Base-by-base conservation (phyloP, 768 basidiomycete genomes). In the Cyclocybe cylindracea region DNA sequence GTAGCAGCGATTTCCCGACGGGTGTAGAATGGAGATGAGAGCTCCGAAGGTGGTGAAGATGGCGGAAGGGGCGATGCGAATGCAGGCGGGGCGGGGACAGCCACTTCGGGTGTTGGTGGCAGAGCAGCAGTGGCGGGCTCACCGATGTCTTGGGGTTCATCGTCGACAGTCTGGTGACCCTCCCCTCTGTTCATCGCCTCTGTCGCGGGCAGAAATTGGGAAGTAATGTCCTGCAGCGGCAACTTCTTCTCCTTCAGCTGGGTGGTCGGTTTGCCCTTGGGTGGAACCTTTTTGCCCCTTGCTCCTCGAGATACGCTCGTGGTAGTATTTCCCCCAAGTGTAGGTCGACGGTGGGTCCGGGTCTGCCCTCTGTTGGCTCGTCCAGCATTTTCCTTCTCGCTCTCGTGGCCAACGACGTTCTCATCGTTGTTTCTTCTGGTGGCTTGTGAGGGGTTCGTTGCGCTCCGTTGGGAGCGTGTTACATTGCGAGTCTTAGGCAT, bases 211-310 rank as follows among this genome's bases (percentile, higher is more conserved):
- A 68, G 33, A 41, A 65, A 67, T 35, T 68, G 64, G 14, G 64
- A 48, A 1, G 70, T 72, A 42, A 72, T 70, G 56, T 72, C 70
- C 53, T 72, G 69, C 42, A 72, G 53, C 14, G 70, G 69, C 19
- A 60, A 46, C 43, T 69, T 66, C 58, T 68, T 70, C 34, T 55
- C 54, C 58, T 66, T 67, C 29, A 57, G 45, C 6, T 54, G 46
- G 33, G 48, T 44, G 24, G 51, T 19, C 14, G 50, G 58, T 33
- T 65, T 66, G 3, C 54, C 62, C 46, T 65, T 65, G 7, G 56
- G 13, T 14, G 57, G 51, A 10, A 59, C 54, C 44, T 57, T 36
- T 35, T 45, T 47, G 37, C 7, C 45, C 16, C 18, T 32, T n/a
- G 9, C 46, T 49, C 44, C 50, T 45, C 39, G 41, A 31, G 14